phyloP scores from a whole-genome alignment of 2,329 filamentous ascomycete species.

The Sporothrix pallida region DNA sequence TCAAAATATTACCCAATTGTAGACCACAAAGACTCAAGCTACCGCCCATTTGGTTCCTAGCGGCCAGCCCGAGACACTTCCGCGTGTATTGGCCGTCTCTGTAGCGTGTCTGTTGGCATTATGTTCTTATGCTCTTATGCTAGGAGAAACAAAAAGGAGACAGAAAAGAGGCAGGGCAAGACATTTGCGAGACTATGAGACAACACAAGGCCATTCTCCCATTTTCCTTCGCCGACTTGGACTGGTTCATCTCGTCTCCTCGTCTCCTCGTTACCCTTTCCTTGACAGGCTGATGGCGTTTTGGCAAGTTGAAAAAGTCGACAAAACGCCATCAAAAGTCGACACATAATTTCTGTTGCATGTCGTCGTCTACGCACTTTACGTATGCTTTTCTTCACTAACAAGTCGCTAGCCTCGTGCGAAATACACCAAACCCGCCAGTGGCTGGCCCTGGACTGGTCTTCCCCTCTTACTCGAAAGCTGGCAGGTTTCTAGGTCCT shows the following conservation, averaged over 20 bases:
- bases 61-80: neutral
- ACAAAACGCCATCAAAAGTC: neutral
- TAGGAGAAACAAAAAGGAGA: too few species aligned
- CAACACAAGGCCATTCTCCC: too few species aligned
- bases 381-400: neutral
- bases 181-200: too few species aligned
- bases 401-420: neutral
- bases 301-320: neutral
- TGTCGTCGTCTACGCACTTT: neutral
- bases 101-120: neutral
- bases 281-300: neutral
- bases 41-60: constrained; percentile 1
- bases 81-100: neutral
- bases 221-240: neutral
- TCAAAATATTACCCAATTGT: neutral
- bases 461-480: neutral
- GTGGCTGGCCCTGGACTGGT: neutral
- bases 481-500: neutral
- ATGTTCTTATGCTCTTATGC: neutral
- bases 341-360: neutral
- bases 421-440: neutral
- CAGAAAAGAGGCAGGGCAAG: too few species aligned
- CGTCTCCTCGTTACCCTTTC: neutral
- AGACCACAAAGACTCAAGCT: neutral
- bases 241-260: neutral